Conservation (phyloP, 768 basidiomycete species). For the Suillus luteus region DNA sequence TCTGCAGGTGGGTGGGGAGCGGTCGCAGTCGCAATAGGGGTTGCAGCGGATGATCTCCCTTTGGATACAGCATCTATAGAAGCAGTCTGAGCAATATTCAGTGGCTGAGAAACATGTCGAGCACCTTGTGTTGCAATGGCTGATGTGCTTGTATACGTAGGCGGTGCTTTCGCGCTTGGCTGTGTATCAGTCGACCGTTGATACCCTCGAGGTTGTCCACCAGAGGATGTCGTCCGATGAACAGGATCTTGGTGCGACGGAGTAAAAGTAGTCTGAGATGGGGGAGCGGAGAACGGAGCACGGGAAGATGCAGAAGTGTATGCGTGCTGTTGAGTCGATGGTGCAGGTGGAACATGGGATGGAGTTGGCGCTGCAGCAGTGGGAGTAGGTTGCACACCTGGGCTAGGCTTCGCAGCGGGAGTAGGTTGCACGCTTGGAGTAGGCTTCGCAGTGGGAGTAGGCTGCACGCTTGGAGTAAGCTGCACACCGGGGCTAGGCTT, state of each 20-base stretch:
- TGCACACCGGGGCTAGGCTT: neutral
- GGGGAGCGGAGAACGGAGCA: slow-evolving; percentile 25
- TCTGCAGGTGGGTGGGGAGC: slow-evolving; percentile 16
- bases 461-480: neutral
- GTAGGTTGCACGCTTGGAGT: neutral
- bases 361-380: neutral
- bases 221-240: slow-evolving; percentile 25
- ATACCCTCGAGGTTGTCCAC: slow-evolving; percentile 23
- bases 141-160: neutral
- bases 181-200: slow-evolving; percentile 28
- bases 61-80: neutral
- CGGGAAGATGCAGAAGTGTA: slow-evolving; percentile 18
- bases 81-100: neutral
- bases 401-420: neutral
- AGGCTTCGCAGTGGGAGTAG: neutral
- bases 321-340: slow-evolving; percentile 14
- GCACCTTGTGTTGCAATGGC: neutral
- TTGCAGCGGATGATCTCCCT: neutral
- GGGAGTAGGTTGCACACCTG: neutral
- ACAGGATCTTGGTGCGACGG: slow-evolving; percentile 12
- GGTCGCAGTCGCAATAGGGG: neutral
- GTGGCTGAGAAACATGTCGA: neutral
- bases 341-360: neutral
- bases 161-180: slow-evolving; percentile 21
- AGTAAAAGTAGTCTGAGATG: slow-evolving; percentile 20